phyloP scores from a whole-genome alignment of 1,139 yeast genomes.

The Geotrichum klebahnii region DNA sequence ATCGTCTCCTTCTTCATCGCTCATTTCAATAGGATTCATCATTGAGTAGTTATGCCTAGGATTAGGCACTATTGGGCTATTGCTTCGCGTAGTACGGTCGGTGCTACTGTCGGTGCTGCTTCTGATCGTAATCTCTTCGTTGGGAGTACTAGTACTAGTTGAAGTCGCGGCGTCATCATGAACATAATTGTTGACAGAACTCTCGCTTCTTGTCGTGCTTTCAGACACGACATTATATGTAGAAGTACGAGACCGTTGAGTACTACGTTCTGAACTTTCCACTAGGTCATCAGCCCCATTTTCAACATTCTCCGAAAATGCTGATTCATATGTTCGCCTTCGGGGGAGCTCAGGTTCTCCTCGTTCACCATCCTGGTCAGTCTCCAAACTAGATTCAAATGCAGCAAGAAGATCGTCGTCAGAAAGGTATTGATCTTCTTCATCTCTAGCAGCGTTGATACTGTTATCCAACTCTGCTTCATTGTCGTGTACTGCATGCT shows the following conservation, averaged over 20 bases:
- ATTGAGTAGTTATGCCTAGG: neutral
- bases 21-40: conserved; percentile 4
- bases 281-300: conserved; percentile 2
- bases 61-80: neutral
- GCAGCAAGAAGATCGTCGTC: conserved; percentile 6
- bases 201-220: neutral
- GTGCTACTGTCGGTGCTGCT: neutral
- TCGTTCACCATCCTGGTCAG: neutral
- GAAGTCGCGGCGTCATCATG: no score
- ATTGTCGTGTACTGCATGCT: no score
- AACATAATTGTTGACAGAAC: no score
- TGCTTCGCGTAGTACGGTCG: neutral
- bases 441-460: neutral
- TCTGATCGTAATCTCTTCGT: no score
- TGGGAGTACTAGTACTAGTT: no score
- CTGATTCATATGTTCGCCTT: conserved; percentile 6
- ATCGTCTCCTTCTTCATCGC: conserved; percentile 4
- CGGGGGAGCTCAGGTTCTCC: neutral
- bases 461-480: neutral
- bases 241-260: neutral
- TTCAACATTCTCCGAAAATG: neutral
- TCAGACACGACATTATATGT: neutral
- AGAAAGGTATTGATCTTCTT: neutral
- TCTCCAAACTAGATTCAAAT: neutral
- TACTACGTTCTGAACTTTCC: neutral